phyloP scores from a whole-genome alignment of 805 yeast species.

The Kazachstania bromeliacearum region DNA sequence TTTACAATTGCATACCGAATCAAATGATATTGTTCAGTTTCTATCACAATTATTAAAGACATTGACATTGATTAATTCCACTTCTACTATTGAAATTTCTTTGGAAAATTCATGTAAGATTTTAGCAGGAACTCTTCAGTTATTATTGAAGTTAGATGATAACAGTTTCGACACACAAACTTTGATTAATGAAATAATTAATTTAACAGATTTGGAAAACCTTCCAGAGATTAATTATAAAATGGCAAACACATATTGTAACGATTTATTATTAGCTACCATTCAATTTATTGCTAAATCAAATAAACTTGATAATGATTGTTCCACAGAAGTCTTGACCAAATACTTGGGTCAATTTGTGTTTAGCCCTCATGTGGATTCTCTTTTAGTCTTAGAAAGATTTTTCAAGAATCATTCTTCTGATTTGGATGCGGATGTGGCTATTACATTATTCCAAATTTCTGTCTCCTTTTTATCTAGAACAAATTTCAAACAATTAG shows the following conservation, averaged over 20 bases:
- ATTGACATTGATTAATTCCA: constrained; percentile 17
- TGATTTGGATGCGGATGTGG: constrained; percentile 7
- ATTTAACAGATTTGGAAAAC: constrained; percentile 16
- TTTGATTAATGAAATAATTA: constrained; percentile 14
- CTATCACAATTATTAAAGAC: constrained; percentile 12
- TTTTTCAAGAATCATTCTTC: constrained; percentile 11
- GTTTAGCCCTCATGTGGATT: constrained; percentile 12
- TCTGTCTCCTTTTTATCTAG: constrained; percentile 18
- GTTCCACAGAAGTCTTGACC: constrained; percentile 3
- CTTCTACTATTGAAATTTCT: constrained; percentile 19
- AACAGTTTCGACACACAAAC: background rate
- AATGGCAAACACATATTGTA: constrained; percentile 14
- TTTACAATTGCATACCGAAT: constrained; percentile 6
- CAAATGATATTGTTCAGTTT: constrained; percentile 6
- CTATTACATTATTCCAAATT: constrained; percentile 14
- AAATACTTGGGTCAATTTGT: constrained; percentile 9
- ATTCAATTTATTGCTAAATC: constrained; percentile 11
- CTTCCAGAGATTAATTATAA: constrained; percentile 12
- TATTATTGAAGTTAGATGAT: background rate
- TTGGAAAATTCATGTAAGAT: constrained; percentile 18
- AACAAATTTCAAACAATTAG: constrained; percentile 30
- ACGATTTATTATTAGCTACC: constrained; percentile 16
- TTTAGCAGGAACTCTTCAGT: constrained; percentile 10
- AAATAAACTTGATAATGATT: background rate
- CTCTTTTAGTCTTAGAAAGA: constrained; percentile 12